Percentiles rank a stretch among this genome's conserved stretches.
These are phyloP conservation scores for Corchorus capsularis DNA, from an alignment of 345 rosid genomes.

Conservation along the genomic window DNA sequence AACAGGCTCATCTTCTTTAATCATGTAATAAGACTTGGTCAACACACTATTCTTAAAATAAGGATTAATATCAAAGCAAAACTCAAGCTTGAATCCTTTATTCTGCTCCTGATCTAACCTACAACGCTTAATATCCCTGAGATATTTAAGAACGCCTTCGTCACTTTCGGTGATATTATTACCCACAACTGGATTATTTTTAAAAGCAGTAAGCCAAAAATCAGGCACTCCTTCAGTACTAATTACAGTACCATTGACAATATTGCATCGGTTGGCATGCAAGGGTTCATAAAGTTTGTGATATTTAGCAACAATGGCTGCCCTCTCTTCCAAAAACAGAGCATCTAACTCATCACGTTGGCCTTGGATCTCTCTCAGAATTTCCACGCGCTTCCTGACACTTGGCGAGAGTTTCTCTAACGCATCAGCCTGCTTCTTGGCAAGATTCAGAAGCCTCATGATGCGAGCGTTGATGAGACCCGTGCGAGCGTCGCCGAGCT, in stretches of 20 bases:
- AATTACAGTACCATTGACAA: slow-evolving; percentile 77
- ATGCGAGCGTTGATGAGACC: slow-evolving; percentile 80
- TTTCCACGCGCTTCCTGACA: slow-evolving; percentile 88
- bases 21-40: slow-evolving; percentile 97
- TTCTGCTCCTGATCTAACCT: slow-evolving; percentile 63
- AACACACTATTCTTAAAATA: slow-evolving; percentile 80
- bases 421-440: slow-evolving; percentile 71
- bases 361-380: slow-evolving; percentile 89
- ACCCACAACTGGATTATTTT: slow-evolving; percentile 82
- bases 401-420: slow-evolving; percentile 61
- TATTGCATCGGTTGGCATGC: slow-evolving; percentile 77
- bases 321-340: slow-evolving; percentile 88
- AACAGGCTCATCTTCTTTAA: slow-evolving; percentile 95
- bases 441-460: slow-evolving; percentile 80
- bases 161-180: slow-evolving; percentile 94
- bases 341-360: slow-evolving; percentile 83
- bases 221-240: slow-evolving; percentile 93
- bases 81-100: slow-evolving; percentile 97
- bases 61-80: slow-evolving; percentile 82
- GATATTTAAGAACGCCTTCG: slow-evolving; percentile 85
- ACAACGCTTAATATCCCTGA: slow-evolving; percentile 85
- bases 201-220: slow-evolving; percentile 93
- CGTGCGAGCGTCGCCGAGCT: slow-evolving; percentile 43
- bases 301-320: slow-evolving; percentile 87
- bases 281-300: slow-evolving; percentile 83